Conservation (phyloP, 164 flowering plant species). For the Vitis rotundifolia region DNA sequence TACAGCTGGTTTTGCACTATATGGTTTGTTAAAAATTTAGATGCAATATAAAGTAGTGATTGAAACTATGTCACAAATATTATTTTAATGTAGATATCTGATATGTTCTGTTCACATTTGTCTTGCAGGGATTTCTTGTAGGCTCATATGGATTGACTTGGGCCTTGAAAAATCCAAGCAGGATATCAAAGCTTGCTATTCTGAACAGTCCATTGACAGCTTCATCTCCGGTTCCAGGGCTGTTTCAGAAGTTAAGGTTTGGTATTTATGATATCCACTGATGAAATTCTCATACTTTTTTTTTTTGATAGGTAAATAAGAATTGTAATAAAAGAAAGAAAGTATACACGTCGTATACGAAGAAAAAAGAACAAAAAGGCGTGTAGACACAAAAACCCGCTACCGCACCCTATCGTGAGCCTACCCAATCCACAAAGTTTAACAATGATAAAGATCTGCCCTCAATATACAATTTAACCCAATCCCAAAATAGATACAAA, state of each 20-base stretch:
- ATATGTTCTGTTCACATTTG: constrained; percentile 1
- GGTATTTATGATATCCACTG: background rate
- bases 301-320: too few relatives aligned
- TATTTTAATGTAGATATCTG: constrained; percentile 4
- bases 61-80: too few relatives aligned
- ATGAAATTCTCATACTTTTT: background rate
- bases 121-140: constrained; percentile 85
- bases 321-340: too few relatives aligned
- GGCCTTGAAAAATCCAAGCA: constrained; percentile 84
- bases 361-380: too few relatives aligned
- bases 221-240: constrained; percentile 83
- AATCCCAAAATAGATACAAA: too few relatives aligned
- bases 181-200: constrained; percentile 69
- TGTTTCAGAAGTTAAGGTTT: constrained; percentile 89
- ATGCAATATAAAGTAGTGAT: background rate
- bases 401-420: too few relatives aligned
- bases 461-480: too few relatives aligned
- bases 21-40: background rate
- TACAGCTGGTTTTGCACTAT: background rate
- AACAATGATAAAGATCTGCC: too few relatives aligned
- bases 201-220: constrained; percentile 80
- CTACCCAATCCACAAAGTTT: too few relatives aligned
- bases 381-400: too few relatives aligned
- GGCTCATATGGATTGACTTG: constrained; percentile 98
- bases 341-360: too few relatives aligned